Conservation (phyloP, 192 early-diverging fungal species). For the Podila minutissima region DNA sequence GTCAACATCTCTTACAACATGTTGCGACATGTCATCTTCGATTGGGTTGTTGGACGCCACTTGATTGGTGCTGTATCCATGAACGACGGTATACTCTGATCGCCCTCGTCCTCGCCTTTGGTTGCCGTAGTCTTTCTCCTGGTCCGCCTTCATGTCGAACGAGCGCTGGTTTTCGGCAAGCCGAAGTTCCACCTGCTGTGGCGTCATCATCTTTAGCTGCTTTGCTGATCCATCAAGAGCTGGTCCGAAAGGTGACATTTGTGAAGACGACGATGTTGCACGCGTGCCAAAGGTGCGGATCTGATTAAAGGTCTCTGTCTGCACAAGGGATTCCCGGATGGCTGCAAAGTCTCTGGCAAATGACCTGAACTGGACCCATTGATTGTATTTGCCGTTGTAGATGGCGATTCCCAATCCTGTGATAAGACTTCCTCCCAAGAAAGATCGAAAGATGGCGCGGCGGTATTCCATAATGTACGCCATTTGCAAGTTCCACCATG, state of each 20-base stretch:
- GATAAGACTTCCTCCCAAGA: neutral
- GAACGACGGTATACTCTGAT: conserved; percentile 1
- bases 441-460: neutral
- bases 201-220: conserved; percentile 2
- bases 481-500: neutral
- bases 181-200: conserved; percentile 28
- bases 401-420: neutral
- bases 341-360: neutral
- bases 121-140: neutral
- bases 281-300: neutral
- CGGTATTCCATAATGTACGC: neutral
- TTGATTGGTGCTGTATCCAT: conserved; percentile 50
- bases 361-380: neutral
- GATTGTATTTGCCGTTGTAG: neutral
- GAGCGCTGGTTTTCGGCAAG: conserved; percentile 31
- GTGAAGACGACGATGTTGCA: neutral
- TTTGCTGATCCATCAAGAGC: neutral
- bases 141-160: neutral
- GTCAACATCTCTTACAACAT: conserved; percentile 22
- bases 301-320: neutral
- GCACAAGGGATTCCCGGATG: neutral
- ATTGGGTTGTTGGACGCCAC: conserved; percentile 59
- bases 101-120: neutral
- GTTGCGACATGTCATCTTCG: conserved; percentile 56
- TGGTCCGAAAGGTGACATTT: neutral